phyloP scores from a whole-genome alignment of 805 yeast genomes.

The Kodamaea kaohsiungensis region DNA sequence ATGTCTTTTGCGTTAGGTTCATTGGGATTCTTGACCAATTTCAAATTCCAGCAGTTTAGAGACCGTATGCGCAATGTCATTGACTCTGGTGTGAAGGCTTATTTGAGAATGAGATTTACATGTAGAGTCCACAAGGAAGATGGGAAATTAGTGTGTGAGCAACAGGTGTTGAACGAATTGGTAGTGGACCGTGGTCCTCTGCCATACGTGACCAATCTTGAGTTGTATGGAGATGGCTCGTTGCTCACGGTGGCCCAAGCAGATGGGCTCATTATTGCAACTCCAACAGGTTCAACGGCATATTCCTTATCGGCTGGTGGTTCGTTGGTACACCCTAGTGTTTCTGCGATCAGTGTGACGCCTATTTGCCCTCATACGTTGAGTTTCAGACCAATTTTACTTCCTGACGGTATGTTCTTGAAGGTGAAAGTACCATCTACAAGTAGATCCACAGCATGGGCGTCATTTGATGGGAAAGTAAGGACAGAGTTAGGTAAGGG shows the following conservation, averaged over 20 bases:
- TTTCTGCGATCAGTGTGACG: slow-evolving; percentile 87
- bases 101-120: slow-evolving; percentile 83
- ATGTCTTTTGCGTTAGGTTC: slow-evolving; percentile 47
- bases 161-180: slow-evolving; percentile 85
- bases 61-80: slow-evolving; percentile 57
- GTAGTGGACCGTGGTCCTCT: slow-evolving; percentile 94
- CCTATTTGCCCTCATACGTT: slow-evolving; percentile 97
- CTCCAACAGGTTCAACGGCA: slow-evolving; percentile 97
- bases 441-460: slow-evolving; percentile 93
- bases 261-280: slow-evolving; percentile 88
- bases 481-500: slow-evolving; percentile 81
- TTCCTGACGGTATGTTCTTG: slow-evolving; percentile 90
- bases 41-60: slow-evolving; percentile 73
- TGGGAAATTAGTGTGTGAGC: slow-evolving; percentile 58
- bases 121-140: slow-evolving; percentile 63
- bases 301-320: slow-evolving; percentile 96
- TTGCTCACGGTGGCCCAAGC: slow-evolving; percentile 89
- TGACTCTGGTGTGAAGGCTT: slow-evolving; percentile 68
- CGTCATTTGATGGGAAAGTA: slow-evolving; percentile 91
- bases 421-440: slow-evolving; percentile 76
- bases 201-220: slow-evolving; percentile 87
- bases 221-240: slow-evolving; percentile 84
- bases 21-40: slow-evolving; percentile 62
- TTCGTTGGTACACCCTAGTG: slow-evolving; percentile 90
- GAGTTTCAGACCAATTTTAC: slow-evolving; percentile 85